Conservation (phyloP, 768 basidiomycete genomes). For the Trametes villosa region DNA sequence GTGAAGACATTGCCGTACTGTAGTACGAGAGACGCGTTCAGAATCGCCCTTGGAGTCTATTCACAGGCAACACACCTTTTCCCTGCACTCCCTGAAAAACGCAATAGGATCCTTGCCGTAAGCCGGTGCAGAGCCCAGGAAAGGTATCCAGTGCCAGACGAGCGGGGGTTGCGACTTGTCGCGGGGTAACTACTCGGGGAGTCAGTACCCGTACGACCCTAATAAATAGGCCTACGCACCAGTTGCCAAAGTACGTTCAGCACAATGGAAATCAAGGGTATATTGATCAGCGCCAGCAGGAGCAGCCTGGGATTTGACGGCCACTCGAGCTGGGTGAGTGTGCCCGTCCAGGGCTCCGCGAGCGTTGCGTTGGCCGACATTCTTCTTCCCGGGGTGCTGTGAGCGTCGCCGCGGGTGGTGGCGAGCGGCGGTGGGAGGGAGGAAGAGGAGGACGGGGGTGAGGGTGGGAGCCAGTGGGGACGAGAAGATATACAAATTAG, state of each 20-base stretch:
- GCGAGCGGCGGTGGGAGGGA: neutral
- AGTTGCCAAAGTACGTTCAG: slow-evolving; percentile 82
- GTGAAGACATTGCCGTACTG: slow-evolving; percentile 99
- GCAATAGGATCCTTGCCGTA: slow-evolving; percentile 94
- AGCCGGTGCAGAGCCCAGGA: slow-evolving; percentile 83
- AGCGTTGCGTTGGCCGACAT: slow-evolving; percentile 34
- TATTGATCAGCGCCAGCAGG: slow-evolving; percentile 58
- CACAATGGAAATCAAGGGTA: slow-evolving; percentile 68
- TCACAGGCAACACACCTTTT: slow-evolving; percentile 61
- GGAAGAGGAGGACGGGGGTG: slow-evolving; percentile 2
- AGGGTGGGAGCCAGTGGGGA: slow-evolving; percentile 20
- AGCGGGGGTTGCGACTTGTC: slow-evolving; percentile 79
- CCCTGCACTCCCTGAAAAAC: slow-evolving; percentile 79
- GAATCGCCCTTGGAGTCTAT: neutral
- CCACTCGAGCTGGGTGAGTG: slow-evolving; percentile 33
- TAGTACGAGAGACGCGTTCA: neutral
- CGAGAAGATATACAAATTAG: slow-evolving; percentile 20
- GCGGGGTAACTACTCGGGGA: slow-evolving; percentile 61
- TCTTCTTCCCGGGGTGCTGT: no score
- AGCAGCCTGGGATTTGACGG: slow-evolving; percentile 30
- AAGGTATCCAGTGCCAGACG: slow-evolving; percentile 92
- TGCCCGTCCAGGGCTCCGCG: slow-evolving; percentile 34
- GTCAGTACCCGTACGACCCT: neutral
- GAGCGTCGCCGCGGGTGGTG: no score
- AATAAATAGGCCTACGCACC: slow-evolving; percentile 42